Percentiles rank a stretch among this genome's conserved stretches.
Evolutionary conservation across 2,329 filamentous ascomycete genomes (phyloP).

Genomic region (Verticillium tricorpus): DNA sequence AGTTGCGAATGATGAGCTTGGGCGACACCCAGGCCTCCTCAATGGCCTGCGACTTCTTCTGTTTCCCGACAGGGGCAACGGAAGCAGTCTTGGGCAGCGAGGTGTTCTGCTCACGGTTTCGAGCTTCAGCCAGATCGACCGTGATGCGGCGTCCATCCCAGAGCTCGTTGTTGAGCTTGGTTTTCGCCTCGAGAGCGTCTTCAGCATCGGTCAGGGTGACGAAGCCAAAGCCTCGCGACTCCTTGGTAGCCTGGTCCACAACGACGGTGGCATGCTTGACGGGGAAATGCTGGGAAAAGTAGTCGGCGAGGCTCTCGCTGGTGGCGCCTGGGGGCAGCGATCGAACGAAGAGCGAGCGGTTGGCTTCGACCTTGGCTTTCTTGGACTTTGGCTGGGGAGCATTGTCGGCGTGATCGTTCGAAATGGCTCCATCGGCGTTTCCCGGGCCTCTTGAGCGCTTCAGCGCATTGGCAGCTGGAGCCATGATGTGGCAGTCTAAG

Average conservation of each 20-base stretch:
- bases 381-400: constrained; percentile 32
- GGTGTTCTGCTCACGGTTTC: constrained; percentile 56
- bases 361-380: constrained; percentile 54
- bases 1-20: constrained; percentile 83
- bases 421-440: constrained; percentile 1
- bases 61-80: neutral
- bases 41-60: constrained; percentile 50
- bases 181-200: constrained; percentile 76
- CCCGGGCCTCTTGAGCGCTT: constrained; percentile 10
- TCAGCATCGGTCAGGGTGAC: constrained; percentile 94
- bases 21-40: constrained; percentile 58
- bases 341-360: constrained; percentile 82
- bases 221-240: constrained; percentile 90
- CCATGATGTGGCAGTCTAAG: constrained; percentile 2
- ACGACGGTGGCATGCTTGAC: constrained; percentile 97
- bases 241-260: constrained; percentile 76
- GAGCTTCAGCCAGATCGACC: constrained; percentile 82
- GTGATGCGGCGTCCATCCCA: constrained; percentile 78
- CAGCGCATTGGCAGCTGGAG: constrained; percentile 8
- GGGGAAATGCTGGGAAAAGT: constrained; percentile 91
- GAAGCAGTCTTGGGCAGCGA: constrained; percentile 33
- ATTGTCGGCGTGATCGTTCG: constrained; percentile 23
- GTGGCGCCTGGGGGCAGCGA: constrained; percentile 76
- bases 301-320: constrained; percentile 74
- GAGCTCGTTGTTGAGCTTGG: constrained; percentile 72